Conservation (phyloP, 2,329 filamentous ascomycete species). For the Aspergillus persii region DNA sequence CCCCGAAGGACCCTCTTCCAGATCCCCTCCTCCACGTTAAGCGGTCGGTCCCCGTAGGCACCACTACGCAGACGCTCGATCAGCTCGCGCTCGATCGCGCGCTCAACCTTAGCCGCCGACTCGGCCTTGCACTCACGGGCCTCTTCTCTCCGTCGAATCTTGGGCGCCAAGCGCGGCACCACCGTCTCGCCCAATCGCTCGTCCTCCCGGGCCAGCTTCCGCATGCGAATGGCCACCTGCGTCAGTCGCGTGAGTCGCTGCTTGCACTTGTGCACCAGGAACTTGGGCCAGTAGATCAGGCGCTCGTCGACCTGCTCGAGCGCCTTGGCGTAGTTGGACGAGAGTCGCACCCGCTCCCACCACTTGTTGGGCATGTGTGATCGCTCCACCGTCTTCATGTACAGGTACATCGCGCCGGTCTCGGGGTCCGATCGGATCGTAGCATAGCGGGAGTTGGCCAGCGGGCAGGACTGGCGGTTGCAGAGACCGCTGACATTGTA, state of each 20-base stretch:
- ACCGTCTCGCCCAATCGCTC: conserved; percentile 83
- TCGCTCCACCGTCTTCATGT: conserved; percentile 94
- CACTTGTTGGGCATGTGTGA: conserved; percentile 83
- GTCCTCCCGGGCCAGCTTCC: conserved; percentile 81
- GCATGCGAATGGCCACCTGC: conserved; percentile 78
- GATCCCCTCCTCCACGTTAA: conserved; percentile 91
- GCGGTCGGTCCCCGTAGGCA: conserved; percentile 87
- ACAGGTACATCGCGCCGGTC: conserved; percentile 83
- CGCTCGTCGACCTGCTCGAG: conserved; percentile 82
- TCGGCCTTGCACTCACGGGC: conserved; percentile 75
- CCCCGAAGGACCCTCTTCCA: conserved; percentile 97
- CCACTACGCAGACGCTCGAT: conserved; percentile 88
- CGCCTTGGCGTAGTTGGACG: conserved; percentile 85
- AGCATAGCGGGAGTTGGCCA: conserved; percentile 89
- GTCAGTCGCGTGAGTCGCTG: conserved; percentile 88
- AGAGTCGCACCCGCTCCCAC: conserved; percentile 91
- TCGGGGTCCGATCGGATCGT: conserved; percentile 80
- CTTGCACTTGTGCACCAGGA: conserved; percentile 91
- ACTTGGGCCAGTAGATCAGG: conserved; percentile 92
- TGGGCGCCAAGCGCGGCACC: conserved; percentile 86
- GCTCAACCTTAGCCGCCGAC: conserved; percentile 87
- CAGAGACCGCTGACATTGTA: conserved; percentile 83
- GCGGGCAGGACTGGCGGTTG: conserved; percentile 82
- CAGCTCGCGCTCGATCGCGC: conserved; percentile 91
- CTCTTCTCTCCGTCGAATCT: conserved; percentile 74